Evolutionary conservation across 2,329 filamentous ascomycete species (phyloP).

Genomic region (Calonectria henricotiae): DNA sequence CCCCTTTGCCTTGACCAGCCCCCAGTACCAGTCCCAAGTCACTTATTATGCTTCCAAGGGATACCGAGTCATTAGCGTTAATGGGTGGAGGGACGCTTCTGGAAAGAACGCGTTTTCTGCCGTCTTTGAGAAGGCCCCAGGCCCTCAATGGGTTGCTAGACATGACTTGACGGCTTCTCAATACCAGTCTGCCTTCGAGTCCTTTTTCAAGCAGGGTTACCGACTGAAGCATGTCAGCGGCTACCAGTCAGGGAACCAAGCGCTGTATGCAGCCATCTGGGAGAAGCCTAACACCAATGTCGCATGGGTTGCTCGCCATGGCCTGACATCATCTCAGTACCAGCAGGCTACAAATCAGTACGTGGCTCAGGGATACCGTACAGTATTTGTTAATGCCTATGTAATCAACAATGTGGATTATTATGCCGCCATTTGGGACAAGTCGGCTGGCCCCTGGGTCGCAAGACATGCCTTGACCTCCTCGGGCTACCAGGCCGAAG

Average conservation of each 20-base stretch:
- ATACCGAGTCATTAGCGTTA: slow-evolving; percentile 19
- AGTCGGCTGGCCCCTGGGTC: slow-evolving; percentile 25
- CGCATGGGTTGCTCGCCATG: slow-evolving; percentile 6
- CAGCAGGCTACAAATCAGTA: slow-evolving; percentile 3
- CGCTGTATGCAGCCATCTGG: slow-evolving; percentile 23
- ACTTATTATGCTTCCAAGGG: not conserved
- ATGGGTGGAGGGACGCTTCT: slow-evolving; percentile 16
- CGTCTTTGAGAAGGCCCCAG: slow-evolving; percentile 25
- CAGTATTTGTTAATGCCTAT: slow-evolving; percentile 14
- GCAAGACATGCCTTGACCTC: slow-evolving; percentile 18
- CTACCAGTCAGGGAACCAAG: slow-evolving; percentile 7
- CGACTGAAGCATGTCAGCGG: slow-evolving; percentile 28
- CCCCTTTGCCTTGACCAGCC: slow-evolving; percentile 8
- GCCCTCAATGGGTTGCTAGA: not conserved
- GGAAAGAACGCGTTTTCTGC: slow-evolving; percentile 6
- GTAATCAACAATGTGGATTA: slow-evolving; percentile 30
- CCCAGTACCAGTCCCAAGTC: slow-evolving; percentile 25
- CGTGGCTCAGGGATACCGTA: slow-evolving; percentile 10
- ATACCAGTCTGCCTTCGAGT: slow-evolving; percentile 19
- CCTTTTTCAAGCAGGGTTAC: not conserved
- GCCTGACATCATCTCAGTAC: slow-evolving; percentile 22
- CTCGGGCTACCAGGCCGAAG: not conserved
- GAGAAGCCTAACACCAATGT: slow-evolving; percentile 5
- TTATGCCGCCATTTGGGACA: slow-evolving; percentile 31
- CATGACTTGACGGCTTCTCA: slow-evolving; percentile 24